A percentile compares a stretch with the other conserved stretches of the same genome.
phyloP scores from a whole-genome alignment of 2,329 filamentous ascomycete genomes.

The Penicillium decumbens region DNA sequence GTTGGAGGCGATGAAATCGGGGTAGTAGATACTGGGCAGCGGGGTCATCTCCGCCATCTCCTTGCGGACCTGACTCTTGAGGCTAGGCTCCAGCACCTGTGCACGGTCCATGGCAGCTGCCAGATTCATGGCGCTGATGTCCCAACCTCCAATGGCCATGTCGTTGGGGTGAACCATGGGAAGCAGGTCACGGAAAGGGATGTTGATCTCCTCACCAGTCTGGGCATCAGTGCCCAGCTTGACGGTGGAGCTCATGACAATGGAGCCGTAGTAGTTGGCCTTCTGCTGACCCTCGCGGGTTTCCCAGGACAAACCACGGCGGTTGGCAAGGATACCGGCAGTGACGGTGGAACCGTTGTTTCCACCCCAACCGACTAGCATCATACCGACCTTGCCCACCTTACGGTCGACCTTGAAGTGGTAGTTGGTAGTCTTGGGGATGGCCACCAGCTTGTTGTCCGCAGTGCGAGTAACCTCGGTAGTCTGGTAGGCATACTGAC shows the following conservation, averaged over 20 bases:
- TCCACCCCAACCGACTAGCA: slow-evolving; percentile 96
- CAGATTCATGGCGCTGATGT: slow-evolving; percentile 87
- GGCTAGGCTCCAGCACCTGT: slow-evolving; percentile 86
- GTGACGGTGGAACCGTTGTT: slow-evolving; percentile 98
- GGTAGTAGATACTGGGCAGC: slow-evolving; percentile 94
- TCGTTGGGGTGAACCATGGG: slow-evolving; percentile 98
- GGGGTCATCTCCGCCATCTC: slow-evolving; percentile 87
- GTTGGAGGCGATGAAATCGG: slow-evolving; percentile 98
- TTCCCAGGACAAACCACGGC: slow-evolving; percentile 79
- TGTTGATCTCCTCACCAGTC: slow-evolving; percentile 85
- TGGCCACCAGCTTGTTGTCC: slow-evolving; percentile 74
- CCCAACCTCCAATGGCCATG: slow-evolving; percentile 92
- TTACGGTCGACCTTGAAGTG: slow-evolving; percentile 97
- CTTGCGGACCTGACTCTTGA: slow-evolving; percentile 86
- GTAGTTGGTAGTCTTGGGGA: slow-evolving; percentile 82
- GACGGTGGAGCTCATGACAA: slow-evolving; percentile 94
- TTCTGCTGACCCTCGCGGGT: slow-evolving; percentile 80
- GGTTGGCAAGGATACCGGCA: slow-evolving; percentile 94
- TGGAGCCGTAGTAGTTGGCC: slow-evolving; percentile 97
- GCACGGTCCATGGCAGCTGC: slow-evolving; percentile 93
- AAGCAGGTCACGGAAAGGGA: slow-evolving; percentile 88
- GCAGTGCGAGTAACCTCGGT: slow-evolving; percentile 70
- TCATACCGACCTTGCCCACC: slow-evolving; percentile 88
- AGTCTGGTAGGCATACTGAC: slow-evolving; percentile 94
- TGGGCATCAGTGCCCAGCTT: slow-evolving; percentile 87